phyloP scores from a whole-genome alignment of 306 rosid species.

The Rosa lucieae region DNA sequence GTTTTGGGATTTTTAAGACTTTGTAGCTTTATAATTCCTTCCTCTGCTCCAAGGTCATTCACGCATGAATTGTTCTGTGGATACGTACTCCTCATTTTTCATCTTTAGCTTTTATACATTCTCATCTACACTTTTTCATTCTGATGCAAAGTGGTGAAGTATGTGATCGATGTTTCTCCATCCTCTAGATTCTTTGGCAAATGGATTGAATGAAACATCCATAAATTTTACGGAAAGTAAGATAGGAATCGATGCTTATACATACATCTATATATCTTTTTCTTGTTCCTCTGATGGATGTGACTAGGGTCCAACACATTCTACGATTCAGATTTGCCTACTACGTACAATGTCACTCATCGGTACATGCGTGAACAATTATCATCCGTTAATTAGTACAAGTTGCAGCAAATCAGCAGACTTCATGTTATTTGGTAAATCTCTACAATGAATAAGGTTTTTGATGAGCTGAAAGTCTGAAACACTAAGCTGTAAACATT shows the following conservation, averaged over 20 bases:
- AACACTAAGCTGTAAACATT: not conserved
- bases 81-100: not conserved
- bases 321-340: not conserved
- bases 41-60: constrained; percentile 3
- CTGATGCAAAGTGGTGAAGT: constrained; percentile 3
- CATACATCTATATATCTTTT: not conserved
- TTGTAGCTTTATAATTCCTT: not conserved
- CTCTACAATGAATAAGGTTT: not conserved
- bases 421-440: not conserved
- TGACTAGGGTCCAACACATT: not conserved
- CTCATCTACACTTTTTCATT: not conserved
- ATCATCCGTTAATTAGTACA: not conserved
- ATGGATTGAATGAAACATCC: constrained; percentile 10
- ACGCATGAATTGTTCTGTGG: not conserved
- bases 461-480: not conserved
- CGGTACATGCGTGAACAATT: not conserved
- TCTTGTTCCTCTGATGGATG: not conserved
- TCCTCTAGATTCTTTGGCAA: constrained; percentile 13
- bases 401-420: not conserved
- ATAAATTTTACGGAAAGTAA: not conserved
- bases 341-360: not conserved
- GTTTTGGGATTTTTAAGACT: not conserved
- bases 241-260: constrained; percentile 17
- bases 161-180: constrained; percentile 10
- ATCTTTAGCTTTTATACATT: not conserved